phyloP scores from a whole-genome alignment of 495 filamentous ascomycete species.

The Aspergillus conjunctus region DNA sequence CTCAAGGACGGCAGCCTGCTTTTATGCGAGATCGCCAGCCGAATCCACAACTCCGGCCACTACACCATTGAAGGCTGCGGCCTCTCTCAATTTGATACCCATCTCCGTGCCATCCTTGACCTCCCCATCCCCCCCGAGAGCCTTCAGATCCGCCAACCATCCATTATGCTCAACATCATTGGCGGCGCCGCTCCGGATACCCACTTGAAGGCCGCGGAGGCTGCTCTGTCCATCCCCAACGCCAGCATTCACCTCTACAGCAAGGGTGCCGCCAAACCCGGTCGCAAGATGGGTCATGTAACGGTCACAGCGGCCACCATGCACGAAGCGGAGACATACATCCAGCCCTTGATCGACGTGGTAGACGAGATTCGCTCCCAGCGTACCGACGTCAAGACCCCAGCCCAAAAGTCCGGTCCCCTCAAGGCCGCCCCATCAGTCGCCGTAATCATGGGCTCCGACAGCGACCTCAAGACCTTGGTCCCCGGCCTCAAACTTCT shows the following conservation, averaged over 20 bases:
- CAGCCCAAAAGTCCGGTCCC: slow-evolving; percentile 34
- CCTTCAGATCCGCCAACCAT: slow-evolving; percentile 60
- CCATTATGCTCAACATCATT: slow-evolving; percentile 97
- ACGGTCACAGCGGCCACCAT: slow-evolving; percentile 73
- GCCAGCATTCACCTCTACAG: slow-evolving; percentile 86
- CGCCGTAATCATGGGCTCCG: slow-evolving; percentile 91
- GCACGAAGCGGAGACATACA: slow-evolving; percentile 68
- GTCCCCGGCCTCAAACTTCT: slow-evolving; percentile 77
- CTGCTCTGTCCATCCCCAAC: slow-evolving; percentile 62
- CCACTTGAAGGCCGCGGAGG: slow-evolving; percentile 66
- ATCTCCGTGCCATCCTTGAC: slow-evolving; percentile 83
- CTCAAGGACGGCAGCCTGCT: slow-evolving; percentile 73
- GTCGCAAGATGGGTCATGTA: slow-evolving; percentile 94
- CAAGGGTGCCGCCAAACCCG: slow-evolving; percentile 79
- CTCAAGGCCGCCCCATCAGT: slow-evolving; percentile 61
- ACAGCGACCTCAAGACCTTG: slow-evolving; percentile 84
- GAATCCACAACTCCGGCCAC: slow-evolving; percentile 95
- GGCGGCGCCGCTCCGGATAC: slow-evolving; percentile 71
- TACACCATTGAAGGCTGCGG: slow-evolving; percentile 94
- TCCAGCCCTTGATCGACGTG: slow-evolving; percentile 64
- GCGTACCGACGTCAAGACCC: slow-evolving; percentile 51
- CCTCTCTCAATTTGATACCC: slow-evolving; percentile 88
- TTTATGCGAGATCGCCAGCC: slow-evolving; percentile 92
- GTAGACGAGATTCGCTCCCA: slow-evolving; percentile 67
- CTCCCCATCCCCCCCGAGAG: slow-evolving; percentile 66